A percentile compares a stretch with the other conserved stretches of the same genome.
phyloP scores from a whole-genome alignment of 2,329 filamentous ascomycete genomes.

The Teratosphaeria zuluensis region DNA sequence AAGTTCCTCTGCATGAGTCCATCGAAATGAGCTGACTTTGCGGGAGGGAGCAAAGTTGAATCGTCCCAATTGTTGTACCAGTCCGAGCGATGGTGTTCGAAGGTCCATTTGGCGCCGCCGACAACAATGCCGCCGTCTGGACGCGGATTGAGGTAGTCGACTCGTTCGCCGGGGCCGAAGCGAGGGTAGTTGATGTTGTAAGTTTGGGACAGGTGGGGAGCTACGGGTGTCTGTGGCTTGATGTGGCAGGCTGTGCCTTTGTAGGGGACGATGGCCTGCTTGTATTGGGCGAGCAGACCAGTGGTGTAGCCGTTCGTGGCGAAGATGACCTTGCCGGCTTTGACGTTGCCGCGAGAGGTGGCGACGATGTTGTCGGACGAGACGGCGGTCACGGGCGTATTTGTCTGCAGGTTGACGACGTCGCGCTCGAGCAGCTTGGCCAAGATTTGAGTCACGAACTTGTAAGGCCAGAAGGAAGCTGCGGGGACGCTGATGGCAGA shows the following conservation, averaged over 20 bases:
- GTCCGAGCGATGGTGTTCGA: slow-evolving; percentile 22
- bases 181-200: slow-evolving; percentile 19
- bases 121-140: slow-evolving; percentile 38
- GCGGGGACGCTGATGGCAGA: slow-evolving; percentile 4
- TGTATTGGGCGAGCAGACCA: slow-evolving; percentile 18
- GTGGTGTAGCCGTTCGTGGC: slow-evolving; percentile 19
- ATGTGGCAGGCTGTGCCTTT: slow-evolving; percentile 4
- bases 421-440: slow-evolving; percentile 10
- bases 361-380: slow-evolving; percentile 6
- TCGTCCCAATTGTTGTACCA: slow-evolving; percentile 44
- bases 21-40: slow-evolving; percentile 35
- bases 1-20: slow-evolving; percentile 42
- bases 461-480: slow-evolving; percentile 22
- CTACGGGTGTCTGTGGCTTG: neutral
- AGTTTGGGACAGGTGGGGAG: slow-evolving; percentile 18
- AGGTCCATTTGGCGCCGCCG: slow-evolving; percentile 33
- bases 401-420: slow-evolving; percentile 61
- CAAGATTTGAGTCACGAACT: slow-evolving; percentile 17
- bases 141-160: slow-evolving; percentile 36
- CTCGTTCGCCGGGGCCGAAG: neutral
- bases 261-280: slow-evolving; percentile 1
- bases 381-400: slow-evolving; percentile 47
- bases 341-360: slow-evolving; percentile 16
- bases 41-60: slow-evolving; percentile 33
- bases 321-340: slow-evolving; percentile 24